Conservation (phyloP, 352 stramenopile genomes). For the Phytophthora podocarpi region DNA sequence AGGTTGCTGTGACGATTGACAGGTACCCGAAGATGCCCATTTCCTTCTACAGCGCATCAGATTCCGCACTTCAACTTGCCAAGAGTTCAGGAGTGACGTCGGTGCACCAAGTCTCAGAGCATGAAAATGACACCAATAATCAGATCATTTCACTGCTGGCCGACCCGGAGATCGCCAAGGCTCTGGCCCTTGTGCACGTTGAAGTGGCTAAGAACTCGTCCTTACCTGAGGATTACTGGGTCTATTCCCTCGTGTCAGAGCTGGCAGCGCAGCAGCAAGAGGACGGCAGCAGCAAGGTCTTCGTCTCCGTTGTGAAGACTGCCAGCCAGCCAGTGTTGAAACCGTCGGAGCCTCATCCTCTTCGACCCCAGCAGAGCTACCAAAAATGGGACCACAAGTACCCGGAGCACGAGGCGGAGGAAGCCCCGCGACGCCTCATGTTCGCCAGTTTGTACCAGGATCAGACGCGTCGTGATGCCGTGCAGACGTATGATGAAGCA, state of each 20-base stretch:
- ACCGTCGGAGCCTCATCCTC: slow-evolving; percentile 34
- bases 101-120: slow-evolving; percentile 32
- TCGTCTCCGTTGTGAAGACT: slow-evolving; percentile 57
- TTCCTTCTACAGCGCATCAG: slow-evolving; percentile 59
- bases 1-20: background rate
- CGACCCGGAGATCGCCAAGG: slow-evolving; percentile 42
- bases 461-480: slow-evolving; percentile 64
- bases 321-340: slow-evolving; percentile 2
- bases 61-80: slow-evolving; percentile 33
- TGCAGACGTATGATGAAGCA: slow-evolving; percentile 49
- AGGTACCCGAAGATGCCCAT: slow-evolving; percentile 72
- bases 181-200: slow-evolving; percentile 65
- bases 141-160: slow-evolving; percentile 39
- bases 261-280: slow-evolving; percentile 36
- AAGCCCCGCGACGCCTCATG: slow-evolving; percentile 42
- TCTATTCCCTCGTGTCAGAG: slow-evolving; percentile 46
- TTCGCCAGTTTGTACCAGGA: slow-evolving; percentile 65
- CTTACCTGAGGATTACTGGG: slow-evolving; percentile 39
- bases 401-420: background rate
- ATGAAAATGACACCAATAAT: slow-evolving; percentile 20
- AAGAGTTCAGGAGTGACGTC: slow-evolving; percentile 38
- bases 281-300: slow-evolving; percentile 37
- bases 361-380: slow-evolving; percentile 72
- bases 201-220: slow-evolving; percentile 3
- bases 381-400: slow-evolving; percentile 69